phyloP scores from a whole-genome alignment of 2,329 filamentous ascomycete species.

The Phaeoacremonium minimum region DNA sequence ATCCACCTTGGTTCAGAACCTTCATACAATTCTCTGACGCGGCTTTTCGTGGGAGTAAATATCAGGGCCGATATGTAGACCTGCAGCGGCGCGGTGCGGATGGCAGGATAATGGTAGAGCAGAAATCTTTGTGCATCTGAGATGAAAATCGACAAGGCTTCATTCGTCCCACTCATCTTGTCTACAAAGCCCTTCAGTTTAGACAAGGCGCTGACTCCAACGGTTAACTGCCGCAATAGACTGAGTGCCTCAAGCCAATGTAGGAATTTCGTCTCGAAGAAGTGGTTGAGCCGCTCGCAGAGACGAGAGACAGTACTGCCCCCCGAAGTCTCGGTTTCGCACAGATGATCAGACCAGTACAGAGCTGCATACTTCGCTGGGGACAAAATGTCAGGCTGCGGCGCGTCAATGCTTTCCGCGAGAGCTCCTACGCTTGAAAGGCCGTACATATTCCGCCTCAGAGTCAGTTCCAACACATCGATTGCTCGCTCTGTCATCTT shows the following conservation, averaged over 20 bases:
- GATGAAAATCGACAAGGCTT: slow-evolving; percentile 11
- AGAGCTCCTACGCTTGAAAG: slow-evolving; percentile 15
- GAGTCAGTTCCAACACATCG: slow-evolving; percentile 15
- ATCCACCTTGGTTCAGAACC: neutral
- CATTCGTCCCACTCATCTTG: neutral
- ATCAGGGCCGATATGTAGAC: neutral
- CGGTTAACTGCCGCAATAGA: slow-evolving; percentile 18
- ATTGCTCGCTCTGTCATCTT: slow-evolving; percentile 28
- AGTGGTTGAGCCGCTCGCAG: too few species aligned
- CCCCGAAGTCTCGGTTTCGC: too few species aligned
- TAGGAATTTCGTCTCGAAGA: slow-evolving; percentile 29
- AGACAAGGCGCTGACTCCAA: slow-evolving; percentile 15
- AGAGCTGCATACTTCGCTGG: slow-evolving; percentile 23
- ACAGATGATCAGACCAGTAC: slow-evolving; percentile 28
- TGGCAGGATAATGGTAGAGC: slow-evolving; percentile 14
- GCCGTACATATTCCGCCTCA: slow-evolving; percentile 29
- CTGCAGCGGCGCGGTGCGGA: slow-evolving; percentile 7
- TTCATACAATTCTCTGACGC: neutral
- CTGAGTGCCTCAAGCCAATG: slow-evolving; percentile 39
- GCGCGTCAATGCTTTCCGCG: slow-evolving; percentile 14
- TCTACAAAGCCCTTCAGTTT: slow-evolving; percentile 13
- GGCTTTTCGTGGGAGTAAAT: neutral
- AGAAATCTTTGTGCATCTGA: slow-evolving; percentile 25
- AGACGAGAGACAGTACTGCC: too few species aligned
- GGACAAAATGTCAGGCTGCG: slow-evolving; percentile 19